Conservation (phyloP, 495 filamentous ascomycete species). For the Cladorrhinum samala region DNA sequence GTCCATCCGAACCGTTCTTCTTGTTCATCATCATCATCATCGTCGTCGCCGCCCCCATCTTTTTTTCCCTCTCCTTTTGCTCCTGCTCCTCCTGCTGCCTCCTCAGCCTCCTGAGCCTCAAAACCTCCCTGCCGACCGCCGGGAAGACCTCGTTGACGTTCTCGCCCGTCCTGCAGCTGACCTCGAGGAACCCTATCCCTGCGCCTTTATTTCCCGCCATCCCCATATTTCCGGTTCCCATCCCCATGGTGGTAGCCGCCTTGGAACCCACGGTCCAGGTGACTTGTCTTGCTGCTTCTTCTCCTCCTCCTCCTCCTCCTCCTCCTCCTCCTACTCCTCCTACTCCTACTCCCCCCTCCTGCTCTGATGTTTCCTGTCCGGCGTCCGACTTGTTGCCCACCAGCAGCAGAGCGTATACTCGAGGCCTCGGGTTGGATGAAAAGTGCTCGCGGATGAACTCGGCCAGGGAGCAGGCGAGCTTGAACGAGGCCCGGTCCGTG, state of each 20-base stretch:
- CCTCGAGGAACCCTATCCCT: conserved; percentile 27
- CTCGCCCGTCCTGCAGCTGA: conserved; percentile 34
- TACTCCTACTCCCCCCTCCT: too few species aligned
- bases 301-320: too few species aligned
- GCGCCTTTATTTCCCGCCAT: background rate
- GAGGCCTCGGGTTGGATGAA: background rate
- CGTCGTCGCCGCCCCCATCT: background rate
- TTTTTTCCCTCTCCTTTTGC: conserved; percentile 3
- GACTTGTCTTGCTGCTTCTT: too few species aligned
- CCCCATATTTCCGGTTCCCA: conserved; percentile 18
- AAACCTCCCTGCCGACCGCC: conserved; percentile 25
- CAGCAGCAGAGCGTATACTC: background rate
- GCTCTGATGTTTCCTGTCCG: too few species aligned
- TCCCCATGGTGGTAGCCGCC: conserved; percentile 24
- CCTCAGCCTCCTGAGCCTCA: conserved; percentile 19
- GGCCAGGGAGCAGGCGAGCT: conserved; percentile 21
- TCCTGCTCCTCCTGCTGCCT: conserved; percentile 20
- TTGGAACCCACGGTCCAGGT: conserved; percentile 6
- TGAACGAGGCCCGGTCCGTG: conserved; percentile 27
- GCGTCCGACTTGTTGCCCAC: background rate
- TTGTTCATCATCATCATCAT: too few species aligned
- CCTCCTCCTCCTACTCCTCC: too few species aligned
- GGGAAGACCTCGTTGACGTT: conserved; percentile 30
- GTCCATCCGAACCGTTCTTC: background rate
- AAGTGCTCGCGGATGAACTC: conserved; percentile 26